Evolutionary conservation across 345 rosid species (phyloP).

Genomic region (Eucalyptus coolabah): DNA sequence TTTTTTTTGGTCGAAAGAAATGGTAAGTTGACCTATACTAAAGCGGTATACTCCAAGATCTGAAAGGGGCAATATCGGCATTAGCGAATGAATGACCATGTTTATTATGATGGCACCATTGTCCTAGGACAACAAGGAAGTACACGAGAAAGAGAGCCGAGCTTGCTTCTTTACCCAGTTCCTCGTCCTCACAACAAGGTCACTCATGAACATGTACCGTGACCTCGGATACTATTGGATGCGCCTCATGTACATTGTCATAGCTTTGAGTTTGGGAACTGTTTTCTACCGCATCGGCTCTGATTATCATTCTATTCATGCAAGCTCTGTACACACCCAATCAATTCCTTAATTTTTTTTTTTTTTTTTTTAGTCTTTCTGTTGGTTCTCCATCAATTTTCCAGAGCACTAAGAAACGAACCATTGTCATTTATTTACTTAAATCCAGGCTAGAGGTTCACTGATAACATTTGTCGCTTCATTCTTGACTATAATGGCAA

Average conservation of each 20-base stretch:
- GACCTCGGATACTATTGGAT: constrained; percentile 3
- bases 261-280: background rate
- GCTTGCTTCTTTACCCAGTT: constrained; percentile 22
- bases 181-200: constrained; percentile 24
- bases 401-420: background rate
- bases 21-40: background rate
- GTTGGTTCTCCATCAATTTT: background rate
- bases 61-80: background rate
- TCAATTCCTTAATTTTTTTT: background rate
- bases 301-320: constrained; percentile 10
- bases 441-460: constrained; percentile 24
- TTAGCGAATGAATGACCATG: background rate
- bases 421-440: background rate
- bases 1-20: no score
- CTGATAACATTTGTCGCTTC: constrained; percentile 24
- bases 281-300: background rate
- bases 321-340: background rate
- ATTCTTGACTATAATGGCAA: constrained; percentile 36
- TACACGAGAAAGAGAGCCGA: constrained; percentile 2
- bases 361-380: no score
- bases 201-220: constrained; percentile 14
- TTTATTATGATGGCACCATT: background rate
- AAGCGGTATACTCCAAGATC: background rate
- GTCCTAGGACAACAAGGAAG: background rate
- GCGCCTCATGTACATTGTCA: background rate